Base-by-base conservation (phyloP, 495 filamentous ascomycete species). In the Penicillium lagena region DNA sequence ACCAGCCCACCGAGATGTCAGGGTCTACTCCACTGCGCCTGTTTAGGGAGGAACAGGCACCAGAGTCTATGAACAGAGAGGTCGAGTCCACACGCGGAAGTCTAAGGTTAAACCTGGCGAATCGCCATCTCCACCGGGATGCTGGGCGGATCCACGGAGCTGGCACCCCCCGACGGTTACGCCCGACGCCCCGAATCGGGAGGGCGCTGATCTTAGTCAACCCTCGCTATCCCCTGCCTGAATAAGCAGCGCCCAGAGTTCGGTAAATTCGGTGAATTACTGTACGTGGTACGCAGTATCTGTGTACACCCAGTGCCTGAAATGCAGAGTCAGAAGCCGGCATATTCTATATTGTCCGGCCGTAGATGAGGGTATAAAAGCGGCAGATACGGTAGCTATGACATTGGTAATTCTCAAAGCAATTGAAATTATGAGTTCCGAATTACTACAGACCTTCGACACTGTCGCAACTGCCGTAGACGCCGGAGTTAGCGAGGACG, bases 11-110 rank as follows among this genome's bases (percentile, higher is more conserved):
- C 22, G 22, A 22, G 22, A 22, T 22, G 22, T 22, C 22, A 22
- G 22, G 22, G 22, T 22, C 22, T 22, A 22, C 22, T 22, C 22
- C 22, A 22, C 22, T 4, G 22, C 22, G 22, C 22, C 22, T 22
- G 22, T 22, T 43, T 47, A 55, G 56, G 56, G 46, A 56, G 53
- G 46, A 57, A 52, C 45, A 60, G 56, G 48, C 54, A 60, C 45
- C 37, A 37, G 32, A 34, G 32, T 9, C 22, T 22, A 4, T 22
- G 22, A 3, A 3, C 22, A 22, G 22, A 22, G 4, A 3, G 22
- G 22, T 22, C 4, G 4, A 4, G 22, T 22, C 22, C 22, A 22
- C 22, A 4, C 22, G 22, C 22, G n/a, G 32, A 34, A 34, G 32
- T 12, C 32, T 34, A 34, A 34, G n/a, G 9, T 34, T 11, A 34